These are phyloP conservation scores for Chenopodium berlandieri DNA, from an alignment of 148 eudicot species.

Conservation along the genomic window DNA sequence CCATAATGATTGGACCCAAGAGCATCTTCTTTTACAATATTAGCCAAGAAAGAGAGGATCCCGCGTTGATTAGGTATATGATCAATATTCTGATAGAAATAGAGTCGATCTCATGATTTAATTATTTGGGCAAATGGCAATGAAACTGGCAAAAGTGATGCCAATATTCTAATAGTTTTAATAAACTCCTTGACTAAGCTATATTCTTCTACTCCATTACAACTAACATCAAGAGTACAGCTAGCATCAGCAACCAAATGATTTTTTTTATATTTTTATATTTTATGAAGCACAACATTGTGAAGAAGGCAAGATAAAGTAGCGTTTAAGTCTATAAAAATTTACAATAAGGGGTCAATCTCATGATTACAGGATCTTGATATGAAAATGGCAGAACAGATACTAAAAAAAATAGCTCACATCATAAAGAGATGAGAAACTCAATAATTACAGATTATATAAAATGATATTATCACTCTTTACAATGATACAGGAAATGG, in stretches of 20 bases:
- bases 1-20: slow-evolving; percentile 2
- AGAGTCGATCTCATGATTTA: not conserved
- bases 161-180: not conserved
- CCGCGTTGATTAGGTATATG: not conserved
- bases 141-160: not conserved
- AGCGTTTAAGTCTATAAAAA: too few relatives aligned
- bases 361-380: not conserved
- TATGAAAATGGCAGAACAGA: not conserved
- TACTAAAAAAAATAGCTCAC: not conserved
- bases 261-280: not conserved
- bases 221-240: too few relatives aligned
- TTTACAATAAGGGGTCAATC: not conserved
- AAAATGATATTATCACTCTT: not conserved
- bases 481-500: not conserved
- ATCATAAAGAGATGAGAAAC: not conserved
- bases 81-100: not conserved
- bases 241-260: not conserved
- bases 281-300: not conserved
- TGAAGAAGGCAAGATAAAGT: not conserved
- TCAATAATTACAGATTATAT: not conserved
- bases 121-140: not conserved
- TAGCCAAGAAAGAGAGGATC: slow-evolving; percentile 3
- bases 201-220: not conserved
- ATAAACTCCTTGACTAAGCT: not conserved
- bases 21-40: slow-evolving; percentile 3